Evolutionary conservation across 768 basidiomycete species (phyloP), one percentile per base, ranked within the genome.

Genomic region (Russula lepida): DNA sequence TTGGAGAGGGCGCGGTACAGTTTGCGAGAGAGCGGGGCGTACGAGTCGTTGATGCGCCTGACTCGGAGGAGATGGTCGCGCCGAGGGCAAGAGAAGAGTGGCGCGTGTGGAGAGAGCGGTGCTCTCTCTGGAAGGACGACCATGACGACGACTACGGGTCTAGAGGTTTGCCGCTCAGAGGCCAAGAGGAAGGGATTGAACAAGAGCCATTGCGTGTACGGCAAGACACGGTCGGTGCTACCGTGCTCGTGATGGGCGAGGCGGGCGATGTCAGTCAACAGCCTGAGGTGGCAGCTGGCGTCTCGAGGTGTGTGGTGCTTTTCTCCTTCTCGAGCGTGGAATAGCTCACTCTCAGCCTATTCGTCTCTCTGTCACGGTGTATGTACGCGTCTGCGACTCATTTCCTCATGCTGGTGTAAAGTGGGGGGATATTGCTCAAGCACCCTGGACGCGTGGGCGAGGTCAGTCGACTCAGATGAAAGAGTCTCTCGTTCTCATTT

Each of bases 221-320:
- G 56, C 86, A 90, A 68, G 90, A 92, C 69, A 92, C 90, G 0
- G 90, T 92, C 6, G 90, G 90, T 17, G 89, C 88, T n/a, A 77
- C 89, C 37, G 83, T 76, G 15, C 82, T 79, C 3, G 43, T 54
- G 71, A 77, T 19, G 17, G 7, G 79, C 64, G 66, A 68, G 1
- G 49, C 33, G 2, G 78, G 74, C 4, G 75, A 77, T 17, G 67
- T 6, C 41, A 32, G 11, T 11, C 50, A 23, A 12, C 2, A 13
- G 12, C 28, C 6, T 19, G 39, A 59, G 23, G 39, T 84, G 56
- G 83, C 85, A 13, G 83, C 86, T n/a, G 88, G 88, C 2, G 88
- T 89, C 17, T 91, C 88, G 32, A 89, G 86, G 86, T 82, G 33
- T 53, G 59, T 54, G 6, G 15, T 66, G 1, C 11, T 1, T 33